Evolutionary conservation across 139 green algal species (phyloP), one percentile per base, ranked within the genome.

Genomic region (Choricystis sp.): DNA sequence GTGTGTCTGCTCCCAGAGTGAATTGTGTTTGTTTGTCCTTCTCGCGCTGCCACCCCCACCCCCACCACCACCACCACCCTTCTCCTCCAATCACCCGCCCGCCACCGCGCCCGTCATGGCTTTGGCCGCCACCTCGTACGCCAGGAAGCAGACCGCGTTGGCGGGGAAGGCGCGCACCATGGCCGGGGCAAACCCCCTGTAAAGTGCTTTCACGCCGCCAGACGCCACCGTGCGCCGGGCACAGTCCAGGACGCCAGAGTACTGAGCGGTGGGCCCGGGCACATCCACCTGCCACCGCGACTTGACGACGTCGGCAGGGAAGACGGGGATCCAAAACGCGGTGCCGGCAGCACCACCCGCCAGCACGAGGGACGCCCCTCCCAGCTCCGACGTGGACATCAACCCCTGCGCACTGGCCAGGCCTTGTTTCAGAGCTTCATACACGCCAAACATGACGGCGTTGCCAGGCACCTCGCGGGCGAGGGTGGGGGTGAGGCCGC

Each of bases 371-470:
- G 79, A 69, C 3, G 49, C 60, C 16, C 58, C 24, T 21, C 72
- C 70, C 66, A 91, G 77, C 57, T 81, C 26, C 26, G 60, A 2
- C 3, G 57, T 20, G 31, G 24, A 56, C 16, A 0, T 26, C 23
- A 23, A 69, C 29, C 67, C 71, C 60, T 85, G 74, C 22, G 19
- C 19, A 2, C 29, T 25, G 26, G 65, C 76, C 40, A 83, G n/a
- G 58, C 29, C 60, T 67, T 58, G 66, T 88, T 92, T 0, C 68
- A 26, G 4, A 60, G 29, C 67, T 89, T 52, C 78, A 52, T 94
- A 94, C 16, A 65, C 64, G 1, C 72, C 85, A 79, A 93, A 91
- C 79, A 92, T 94, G 58, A 31, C 62, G 20, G 77, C 74, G 58
- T 86, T 94, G 56, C 85, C 85, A 1, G 77, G 60, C 19, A 83